phyloP scores from a whole-genome alignment of 1,139 yeast species.

The Candida tetrigidarum region DNA sequence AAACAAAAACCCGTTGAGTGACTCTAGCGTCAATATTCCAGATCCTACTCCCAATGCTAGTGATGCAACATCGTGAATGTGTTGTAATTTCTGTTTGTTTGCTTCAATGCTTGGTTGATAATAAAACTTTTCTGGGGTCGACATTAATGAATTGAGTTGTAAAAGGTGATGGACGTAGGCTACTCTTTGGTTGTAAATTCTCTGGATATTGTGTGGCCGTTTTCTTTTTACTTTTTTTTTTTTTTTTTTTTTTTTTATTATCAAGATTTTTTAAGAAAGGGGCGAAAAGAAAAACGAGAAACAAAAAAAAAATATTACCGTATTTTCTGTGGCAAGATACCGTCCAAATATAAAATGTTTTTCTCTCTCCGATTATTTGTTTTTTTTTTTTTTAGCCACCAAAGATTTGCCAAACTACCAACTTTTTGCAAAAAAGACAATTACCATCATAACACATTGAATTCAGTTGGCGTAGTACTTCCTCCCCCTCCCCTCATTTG shows the following conservation, averaged over 20 bases:
- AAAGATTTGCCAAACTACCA: background rate
- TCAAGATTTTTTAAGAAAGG: background rate
- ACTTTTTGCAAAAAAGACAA: background rate
- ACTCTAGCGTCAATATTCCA: conserved; percentile 73
- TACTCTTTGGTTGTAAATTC: background rate
- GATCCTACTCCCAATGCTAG: conserved; percentile 71
- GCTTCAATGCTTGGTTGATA: conserved; percentile 33
- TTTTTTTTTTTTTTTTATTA: background rate
- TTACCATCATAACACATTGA: background rate
- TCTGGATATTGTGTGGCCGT: too few species aligned
- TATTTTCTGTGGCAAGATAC: background rate
- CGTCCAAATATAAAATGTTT: background rate
- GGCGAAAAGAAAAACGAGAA: background rate
- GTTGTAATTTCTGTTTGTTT: conserved; percentile 47
- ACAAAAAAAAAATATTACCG: background rate
- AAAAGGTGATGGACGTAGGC: background rate
- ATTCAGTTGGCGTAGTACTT: too few species aligned
- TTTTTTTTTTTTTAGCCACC: conserved; percentile 8
- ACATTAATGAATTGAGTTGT: conserved; percentile 5
- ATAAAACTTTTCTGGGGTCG: conserved; percentile 14
- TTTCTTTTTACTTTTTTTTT: too few species aligned
- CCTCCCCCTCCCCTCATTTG: too few species aligned
- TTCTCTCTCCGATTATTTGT: too few species aligned
- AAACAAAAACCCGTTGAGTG: conserved; percentile 62
- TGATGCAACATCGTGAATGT: conserved; percentile 67